phyloP scores from a whole-genome alignment of 305 asterid genomes.

The Fraxinus angustifolia region DNA sequence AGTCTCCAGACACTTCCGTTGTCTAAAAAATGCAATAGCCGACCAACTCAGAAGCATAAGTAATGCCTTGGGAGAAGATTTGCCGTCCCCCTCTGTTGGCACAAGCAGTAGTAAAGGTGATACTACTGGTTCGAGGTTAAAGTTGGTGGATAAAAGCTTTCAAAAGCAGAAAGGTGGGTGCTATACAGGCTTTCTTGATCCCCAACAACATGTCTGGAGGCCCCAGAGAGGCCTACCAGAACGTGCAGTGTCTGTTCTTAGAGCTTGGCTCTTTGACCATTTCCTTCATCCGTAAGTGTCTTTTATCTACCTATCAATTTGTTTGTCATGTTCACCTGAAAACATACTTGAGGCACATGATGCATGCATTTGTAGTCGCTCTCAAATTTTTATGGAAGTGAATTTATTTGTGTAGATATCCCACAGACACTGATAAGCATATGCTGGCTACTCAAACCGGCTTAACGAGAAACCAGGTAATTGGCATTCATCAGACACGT shows the following conservation, averaged over 20 bases:
- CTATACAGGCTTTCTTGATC: conserved; percentile 33
- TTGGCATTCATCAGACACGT: not conserved
- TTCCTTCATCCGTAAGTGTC: conserved; percentile 82
- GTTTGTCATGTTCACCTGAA: not conserved
- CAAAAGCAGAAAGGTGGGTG: conserved; percentile 44
- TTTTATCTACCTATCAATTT: not conserved
- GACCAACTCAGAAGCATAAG: conserved; percentile 48
- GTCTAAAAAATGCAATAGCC: conserved; percentile 44
- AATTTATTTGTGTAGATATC: conserved; percentile 47
- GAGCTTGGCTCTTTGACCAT: conserved; percentile 90
- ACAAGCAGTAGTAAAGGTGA: conserved; percentile 34
- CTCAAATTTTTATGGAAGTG: not conserved
- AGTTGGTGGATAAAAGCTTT: conserved; percentile 42
- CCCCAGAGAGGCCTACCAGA: conserved; percentile 92
- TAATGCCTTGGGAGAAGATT: conserved; percentile 56
- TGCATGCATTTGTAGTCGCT: not conserved
- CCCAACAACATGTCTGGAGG: conserved; percentile 72
- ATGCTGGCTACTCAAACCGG: conserved; percentile 91
- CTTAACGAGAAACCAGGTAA: conserved; percentile 73
- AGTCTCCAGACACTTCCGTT: conserved; percentile 54
- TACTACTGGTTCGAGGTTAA: conserved; percentile 36
- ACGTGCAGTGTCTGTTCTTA: conserved; percentile 70
- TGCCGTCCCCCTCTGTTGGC: conserved; percentile 34
- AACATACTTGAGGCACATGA: not conserved
- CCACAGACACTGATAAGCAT: conserved; percentile 79